Conservation (phyloP, 2,329 filamentous ascomycete species). For the Penicillium sp. region DNA sequence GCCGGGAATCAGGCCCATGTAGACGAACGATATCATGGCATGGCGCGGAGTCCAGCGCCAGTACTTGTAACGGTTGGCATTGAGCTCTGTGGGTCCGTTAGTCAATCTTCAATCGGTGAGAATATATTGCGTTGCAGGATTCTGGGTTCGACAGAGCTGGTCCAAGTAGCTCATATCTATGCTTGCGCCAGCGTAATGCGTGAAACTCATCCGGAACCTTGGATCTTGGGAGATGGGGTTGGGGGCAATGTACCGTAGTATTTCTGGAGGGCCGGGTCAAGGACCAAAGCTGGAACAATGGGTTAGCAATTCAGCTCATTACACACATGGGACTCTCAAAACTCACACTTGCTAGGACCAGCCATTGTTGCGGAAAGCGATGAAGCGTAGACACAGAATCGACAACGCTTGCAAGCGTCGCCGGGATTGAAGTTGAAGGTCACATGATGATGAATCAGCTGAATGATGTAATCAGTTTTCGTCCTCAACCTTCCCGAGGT, state of each 20-base stretch:
- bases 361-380: slow-evolving; percentile 39
- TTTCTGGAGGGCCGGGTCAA: slow-evolving; percentile 42
- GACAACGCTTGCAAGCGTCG: slow-evolving; percentile 5
- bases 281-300: slow-evolving; percentile 38
- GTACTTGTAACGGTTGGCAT: slow-evolving; percentile 77
- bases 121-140: background rate
- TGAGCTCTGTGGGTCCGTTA: slow-evolving; percentile 56
- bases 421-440: slow-evolving; percentile 11
- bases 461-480: slow-evolving; percentile 5
- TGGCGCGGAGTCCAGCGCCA: slow-evolving; percentile 88
- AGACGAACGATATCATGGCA: slow-evolving; percentile 68
- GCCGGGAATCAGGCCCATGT: slow-evolving; percentile 62
- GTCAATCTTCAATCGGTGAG: background rate
- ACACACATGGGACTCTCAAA: background rate
- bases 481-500: too few relatives aligned
- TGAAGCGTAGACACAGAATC: slow-evolving; percentile 12
- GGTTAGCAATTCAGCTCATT: slow-evolving; percentile 41
- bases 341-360: slow-evolving; percentile 43
- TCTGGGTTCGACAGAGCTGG: background rate
- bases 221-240: slow-evolving; percentile 8
- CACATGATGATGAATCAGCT: slow-evolving; percentile 9
- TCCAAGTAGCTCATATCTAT: background rate
- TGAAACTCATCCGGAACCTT: background rate
- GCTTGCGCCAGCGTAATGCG: background rate
- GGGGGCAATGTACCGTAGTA: slow-evolving; percentile 41